A percentile compares a stretch with the other conserved stretches of the same genome.
These are phyloP conservation scores for Solanum pimpinellifolium DNA, from an alignment of 257 asterid species.

Conservation along the genomic window DNA sequence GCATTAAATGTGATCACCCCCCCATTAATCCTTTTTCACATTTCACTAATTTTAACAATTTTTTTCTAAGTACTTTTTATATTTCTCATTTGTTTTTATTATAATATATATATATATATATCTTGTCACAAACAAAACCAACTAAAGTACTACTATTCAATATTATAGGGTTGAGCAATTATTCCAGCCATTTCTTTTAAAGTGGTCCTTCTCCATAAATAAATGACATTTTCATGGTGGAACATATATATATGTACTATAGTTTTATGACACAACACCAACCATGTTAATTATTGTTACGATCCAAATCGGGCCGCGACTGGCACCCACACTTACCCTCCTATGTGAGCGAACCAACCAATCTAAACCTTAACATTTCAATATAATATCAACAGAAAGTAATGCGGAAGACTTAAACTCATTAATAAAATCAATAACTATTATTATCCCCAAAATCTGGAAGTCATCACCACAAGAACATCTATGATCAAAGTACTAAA, in stretches of 20 bases:
- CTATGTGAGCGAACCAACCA: no score
- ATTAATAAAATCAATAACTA: no score
- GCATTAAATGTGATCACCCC: constrained; percentile 5
- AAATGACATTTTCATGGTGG: background rate
- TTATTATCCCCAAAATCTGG: no score
- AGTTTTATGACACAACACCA: background rate
- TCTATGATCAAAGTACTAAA: no score
- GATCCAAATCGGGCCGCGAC: no score
- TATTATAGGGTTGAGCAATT: background rate
- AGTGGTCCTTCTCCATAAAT: constrained; percentile 16
- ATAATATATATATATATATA: background rate
- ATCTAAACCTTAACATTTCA: no score
- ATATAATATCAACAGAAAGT: no score
- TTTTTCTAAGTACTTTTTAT: background rate
- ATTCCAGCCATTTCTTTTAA: background rate
- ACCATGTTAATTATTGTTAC: background rate
- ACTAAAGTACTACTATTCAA: background rate
- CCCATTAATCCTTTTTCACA: background rate
- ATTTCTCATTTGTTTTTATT: background rate
- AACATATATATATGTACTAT: background rate
- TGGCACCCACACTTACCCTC: no score
- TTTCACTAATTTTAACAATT: background rate
- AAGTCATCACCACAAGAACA: no score
- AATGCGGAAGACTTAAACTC: no score
- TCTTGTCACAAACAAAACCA: background rate